Evolutionary conservation across 2,329 filamentous ascomycete species (phyloP).

Genomic region (Monosporascus sp.): DNA sequence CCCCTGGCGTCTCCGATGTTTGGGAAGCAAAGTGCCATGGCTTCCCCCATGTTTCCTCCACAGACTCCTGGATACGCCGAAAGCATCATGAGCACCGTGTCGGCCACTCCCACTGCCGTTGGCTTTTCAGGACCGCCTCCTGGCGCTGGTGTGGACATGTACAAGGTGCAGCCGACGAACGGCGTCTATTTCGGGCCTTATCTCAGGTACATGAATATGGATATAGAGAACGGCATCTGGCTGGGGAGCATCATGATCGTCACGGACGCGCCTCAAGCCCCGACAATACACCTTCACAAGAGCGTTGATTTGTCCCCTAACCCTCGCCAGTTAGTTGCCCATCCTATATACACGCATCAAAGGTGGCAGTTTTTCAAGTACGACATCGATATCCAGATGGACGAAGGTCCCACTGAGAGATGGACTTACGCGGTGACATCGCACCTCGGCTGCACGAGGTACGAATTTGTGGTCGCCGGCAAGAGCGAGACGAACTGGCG

Average conservation of each 20-base stretch:
- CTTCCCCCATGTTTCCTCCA: constrained; percentile 77
- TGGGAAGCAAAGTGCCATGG: constrained; percentile 61
- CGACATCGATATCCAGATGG: constrained; percentile 85
- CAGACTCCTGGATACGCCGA: constrained; percentile 80
- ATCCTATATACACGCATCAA: constrained; percentile 82
- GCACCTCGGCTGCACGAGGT: constrained; percentile 93
- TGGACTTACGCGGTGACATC: constrained; percentile 99
- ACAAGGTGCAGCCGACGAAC: constrained; percentile 88
- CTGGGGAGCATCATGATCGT: constrained; percentile 89
- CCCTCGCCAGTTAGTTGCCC: constrained; percentile 76
- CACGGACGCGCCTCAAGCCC: constrained; percentile 84
- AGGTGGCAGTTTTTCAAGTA: constrained; percentile 96
- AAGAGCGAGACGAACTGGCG: constrained; percentile 88
- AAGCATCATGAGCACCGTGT: constrained; percentile 73
- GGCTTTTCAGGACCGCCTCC: constrained; percentile 88
- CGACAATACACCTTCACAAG: constrained; percentile 91
- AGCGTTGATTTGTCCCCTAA: constrained; percentile 89
- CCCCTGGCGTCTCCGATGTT: constrained; percentile 65
- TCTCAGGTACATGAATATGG: constrained; percentile 94
- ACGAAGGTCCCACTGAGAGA: constrained; percentile 70
- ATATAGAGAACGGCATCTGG: constrained; percentile 86
- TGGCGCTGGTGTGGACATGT: constrained; percentile 84
- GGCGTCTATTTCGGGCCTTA: constrained; percentile 98
- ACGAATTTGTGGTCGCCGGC: constrained; percentile 93
- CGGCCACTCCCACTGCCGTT: constrained; percentile 68